Percentiles rank a stretch among this genome's conserved stretches.
These are phyloP conservation scores for Sordaria brevicollis DNA, from an alignment of 495 filamentous ascomycete genomes.

Conservation along the genomic window DNA sequence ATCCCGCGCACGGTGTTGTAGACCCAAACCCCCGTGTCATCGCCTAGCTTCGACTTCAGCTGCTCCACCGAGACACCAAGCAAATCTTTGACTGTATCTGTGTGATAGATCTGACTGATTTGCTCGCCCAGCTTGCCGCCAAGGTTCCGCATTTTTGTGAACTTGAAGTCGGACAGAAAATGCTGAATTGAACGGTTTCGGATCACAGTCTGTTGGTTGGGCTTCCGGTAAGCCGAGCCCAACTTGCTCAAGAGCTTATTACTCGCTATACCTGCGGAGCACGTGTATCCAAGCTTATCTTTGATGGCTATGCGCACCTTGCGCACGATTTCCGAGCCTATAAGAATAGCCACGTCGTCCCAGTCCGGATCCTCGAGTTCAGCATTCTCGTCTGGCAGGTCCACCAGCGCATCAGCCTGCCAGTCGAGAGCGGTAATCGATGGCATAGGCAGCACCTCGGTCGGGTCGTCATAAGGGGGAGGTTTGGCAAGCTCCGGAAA, in stretches of 20 bases:
- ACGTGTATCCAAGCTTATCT: slow-evolving; percentile 59
- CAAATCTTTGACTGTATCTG: slow-evolving; percentile 70
- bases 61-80: slow-evolving; percentile 64
- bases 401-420: slow-evolving; percentile 68
- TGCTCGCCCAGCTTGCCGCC: slow-evolving; percentile 94
- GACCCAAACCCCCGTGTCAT: slow-evolving; percentile 82
- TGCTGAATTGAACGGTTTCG: slow-evolving; percentile 70
- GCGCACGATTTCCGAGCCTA: slow-evolving; percentile 84
- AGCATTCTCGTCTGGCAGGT: slow-evolving; percentile 58
- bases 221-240: slow-evolving; percentile 83
- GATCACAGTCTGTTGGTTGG: slow-evolving; percentile 84
- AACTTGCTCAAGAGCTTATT: slow-evolving; percentile 97
- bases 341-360: slow-evolving; percentile 84
- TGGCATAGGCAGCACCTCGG: slow-evolving; percentile 61
- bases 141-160: slow-evolving; percentile 91
- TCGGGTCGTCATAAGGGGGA: slow-evolving; percentile 59
- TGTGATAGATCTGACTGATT: slow-evolving; percentile 63
- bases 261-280: slow-evolving; percentile 73
- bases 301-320: slow-evolving; percentile 53
- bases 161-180: slow-evolving; percentile 79
- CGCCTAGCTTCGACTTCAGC: slow-evolving; percentile 67
- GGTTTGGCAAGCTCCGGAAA: slow-evolving; percentile 63
- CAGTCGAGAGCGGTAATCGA: slow-evolving; percentile 70
- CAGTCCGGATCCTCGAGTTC: slow-evolving; percentile 84
- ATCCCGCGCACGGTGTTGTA: slow-evolving; percentile 78